Conservation (phyloP, 2,329 filamentous ascomycete genomes). For the Magnaporthiopsis poae region DNA sequence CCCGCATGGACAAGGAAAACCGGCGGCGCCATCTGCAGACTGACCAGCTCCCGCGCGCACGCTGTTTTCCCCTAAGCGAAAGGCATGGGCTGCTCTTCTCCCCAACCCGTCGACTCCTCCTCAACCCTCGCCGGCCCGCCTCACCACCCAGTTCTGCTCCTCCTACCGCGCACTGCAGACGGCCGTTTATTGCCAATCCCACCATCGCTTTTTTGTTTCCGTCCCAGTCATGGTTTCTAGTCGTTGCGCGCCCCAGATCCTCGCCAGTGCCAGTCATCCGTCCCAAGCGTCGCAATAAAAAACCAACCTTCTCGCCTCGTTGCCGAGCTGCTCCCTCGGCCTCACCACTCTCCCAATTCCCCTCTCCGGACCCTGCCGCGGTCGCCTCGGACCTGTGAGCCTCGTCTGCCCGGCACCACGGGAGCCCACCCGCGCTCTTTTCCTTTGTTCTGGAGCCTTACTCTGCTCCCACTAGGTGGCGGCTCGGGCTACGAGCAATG, state of each 20-base stretch:
- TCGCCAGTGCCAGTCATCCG: background rate
- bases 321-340: constrained; percentile 19
- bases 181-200: background rate
- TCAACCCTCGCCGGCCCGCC: background rate
- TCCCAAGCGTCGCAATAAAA: constrained; percentile 6
- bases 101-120: background rate
- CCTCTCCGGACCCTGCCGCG: background rate
- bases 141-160: background rate
- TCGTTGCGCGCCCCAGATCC: background rate
- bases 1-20: constrained; percentile 4
- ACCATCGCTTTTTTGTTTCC: background rate
- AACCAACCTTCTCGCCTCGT: constrained; percentile 1
- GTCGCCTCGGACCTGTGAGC: background rate
- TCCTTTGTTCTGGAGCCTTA: background rate
- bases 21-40: constrained; percentile 1
- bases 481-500: constrained; percentile 37
- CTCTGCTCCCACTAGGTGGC: constrained; percentile 16
- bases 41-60: background rate
- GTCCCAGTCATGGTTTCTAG: constrained; percentile 11
- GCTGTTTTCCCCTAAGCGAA: constrained; percentile 6
- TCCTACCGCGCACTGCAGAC: background rate
- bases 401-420: background rate
- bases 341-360: constrained; percentile 16
- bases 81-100: background rate
- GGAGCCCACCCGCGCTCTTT: background rate